Percentiles rank a stretch among this genome's conserved stretches.
These are phyloP conservation scores for Aspergillus floridensis DNA, from an alignment of 2,329 filamentous ascomycete species.

Conservation along the genomic window DNA sequence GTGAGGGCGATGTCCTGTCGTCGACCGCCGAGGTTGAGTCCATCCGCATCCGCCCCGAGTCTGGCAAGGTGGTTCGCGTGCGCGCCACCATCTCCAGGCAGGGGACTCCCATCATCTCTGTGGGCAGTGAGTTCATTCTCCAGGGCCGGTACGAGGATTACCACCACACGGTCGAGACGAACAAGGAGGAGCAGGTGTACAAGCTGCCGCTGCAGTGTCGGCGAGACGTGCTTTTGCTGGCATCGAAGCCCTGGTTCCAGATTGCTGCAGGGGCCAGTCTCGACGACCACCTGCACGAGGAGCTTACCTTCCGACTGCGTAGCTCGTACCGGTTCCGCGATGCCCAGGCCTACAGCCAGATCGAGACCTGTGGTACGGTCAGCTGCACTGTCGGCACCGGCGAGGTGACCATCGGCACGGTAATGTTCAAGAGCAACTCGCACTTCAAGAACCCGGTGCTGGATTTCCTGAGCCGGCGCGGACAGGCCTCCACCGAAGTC, in stretches of 20 bases:
- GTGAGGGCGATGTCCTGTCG: neutral
- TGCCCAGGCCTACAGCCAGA: neutral
- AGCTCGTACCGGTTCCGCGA: neutral
- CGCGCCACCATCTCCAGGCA: neutral
- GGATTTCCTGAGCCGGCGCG: slow-evolving; percentile 11
- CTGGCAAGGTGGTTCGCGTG: slow-evolving; percentile 1
- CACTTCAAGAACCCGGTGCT: slow-evolving; percentile 5
- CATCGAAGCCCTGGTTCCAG: slow-evolving; percentile 5
- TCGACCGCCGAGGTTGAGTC: neutral
- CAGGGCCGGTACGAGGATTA: neutral
- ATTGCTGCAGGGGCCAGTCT: neutral
- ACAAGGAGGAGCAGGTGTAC: neutral
- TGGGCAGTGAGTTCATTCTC: slow-evolving; percentile 4
- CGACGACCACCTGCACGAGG: neutral
- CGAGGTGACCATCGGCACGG: neutral
- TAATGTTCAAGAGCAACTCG: neutral
- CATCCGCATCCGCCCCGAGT: neutral
- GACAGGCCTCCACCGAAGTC: neutral
- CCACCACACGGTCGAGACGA: neutral
- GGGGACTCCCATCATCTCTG: neutral
- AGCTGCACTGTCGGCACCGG: neutral
- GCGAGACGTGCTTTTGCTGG: neutral
- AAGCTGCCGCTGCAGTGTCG: neutral
- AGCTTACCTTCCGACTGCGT: slow-evolving; percentile 3
- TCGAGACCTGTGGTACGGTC: neutral